Conservation (phyloP, 2,329 filamentous ascomycete genomes). For the Fusarium secorum region DNA sequence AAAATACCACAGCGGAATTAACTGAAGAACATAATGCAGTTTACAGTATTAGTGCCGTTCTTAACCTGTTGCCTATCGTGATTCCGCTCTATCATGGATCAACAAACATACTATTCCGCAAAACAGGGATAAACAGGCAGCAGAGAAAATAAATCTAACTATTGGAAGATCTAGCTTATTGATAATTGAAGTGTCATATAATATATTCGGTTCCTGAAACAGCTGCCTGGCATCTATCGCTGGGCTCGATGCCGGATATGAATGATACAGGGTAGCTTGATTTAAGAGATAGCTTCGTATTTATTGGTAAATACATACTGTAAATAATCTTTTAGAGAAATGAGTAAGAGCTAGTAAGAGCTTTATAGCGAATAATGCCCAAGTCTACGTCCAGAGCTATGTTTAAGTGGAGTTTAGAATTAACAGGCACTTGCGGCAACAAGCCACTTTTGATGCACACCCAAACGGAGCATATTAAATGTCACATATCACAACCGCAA, state of each 20-base stretch:
- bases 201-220: not conserved
- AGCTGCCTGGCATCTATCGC: not conserved
- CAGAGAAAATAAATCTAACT: not conserved
- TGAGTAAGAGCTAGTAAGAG: not conserved
- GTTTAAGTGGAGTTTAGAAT: not conserved
- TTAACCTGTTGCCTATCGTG: not conserved
- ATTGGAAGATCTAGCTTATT: not conserved
- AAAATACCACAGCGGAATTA: not conserved
- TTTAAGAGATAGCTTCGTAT: not conserved
- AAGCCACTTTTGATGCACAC: no score
- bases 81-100: not conserved
- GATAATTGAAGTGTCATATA: not conserved
- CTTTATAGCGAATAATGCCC: not conserved
- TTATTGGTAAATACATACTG: not conserved
- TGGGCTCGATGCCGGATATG: not conserved
- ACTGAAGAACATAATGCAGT: no score
- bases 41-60: not conserved
- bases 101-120: not conserved
- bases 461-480: not conserved
- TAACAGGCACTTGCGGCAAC: not conserved
- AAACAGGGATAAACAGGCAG: constrained; percentile 2
- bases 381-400: not conserved
- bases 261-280: not conserved
- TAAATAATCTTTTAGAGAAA: no score
- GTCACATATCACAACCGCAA: not conserved